A percentile compares a stretch with the other conserved stretches of the same genome.
These are phyloP conservation scores for Mycena maculata DNA, from an alignment of 768 basidiomycete genomes.

Conservation along the genomic window DNA sequence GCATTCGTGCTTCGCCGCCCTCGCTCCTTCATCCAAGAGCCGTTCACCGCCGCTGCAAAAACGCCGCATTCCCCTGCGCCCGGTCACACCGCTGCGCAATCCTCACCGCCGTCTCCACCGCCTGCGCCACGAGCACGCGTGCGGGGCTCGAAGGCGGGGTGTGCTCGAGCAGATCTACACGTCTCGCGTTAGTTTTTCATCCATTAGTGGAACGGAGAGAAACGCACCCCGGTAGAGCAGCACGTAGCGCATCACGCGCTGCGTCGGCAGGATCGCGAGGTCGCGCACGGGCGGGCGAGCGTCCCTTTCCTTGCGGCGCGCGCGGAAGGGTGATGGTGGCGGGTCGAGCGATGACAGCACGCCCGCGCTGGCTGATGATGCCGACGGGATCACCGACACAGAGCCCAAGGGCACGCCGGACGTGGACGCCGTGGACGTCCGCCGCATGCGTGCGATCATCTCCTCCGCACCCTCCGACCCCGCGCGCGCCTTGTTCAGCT, in stretches of 20 bases:
- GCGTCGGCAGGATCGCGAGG: conserved; percentile 73
- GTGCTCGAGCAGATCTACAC: conserved; percentile 64
- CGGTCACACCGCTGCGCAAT: conserved; percentile 71
- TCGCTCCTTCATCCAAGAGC: no score
- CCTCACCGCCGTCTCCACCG: conserved; percentile 65
- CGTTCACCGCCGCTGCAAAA: conserved; percentile 34
- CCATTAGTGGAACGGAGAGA: neutral
- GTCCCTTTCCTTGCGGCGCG: neutral
- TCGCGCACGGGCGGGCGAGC: conserved; percentile 58
- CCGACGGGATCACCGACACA: neutral
- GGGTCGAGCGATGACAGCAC: neutral
- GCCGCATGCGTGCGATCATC: neutral
- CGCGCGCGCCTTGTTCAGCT: conserved; percentile 27
- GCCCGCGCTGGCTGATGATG: neutral
- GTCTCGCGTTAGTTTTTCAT: neutral
- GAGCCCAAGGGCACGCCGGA: no score
- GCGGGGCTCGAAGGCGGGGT: conserved; percentile 67
- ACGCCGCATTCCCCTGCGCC: conserved; percentile 64
- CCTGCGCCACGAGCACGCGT: conserved; percentile 64
- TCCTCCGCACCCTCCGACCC: conserved; percentile 1
- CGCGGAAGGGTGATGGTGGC: neutral
- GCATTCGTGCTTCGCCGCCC: neutral
- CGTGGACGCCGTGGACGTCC: neutral
- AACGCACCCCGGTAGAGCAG: conserved; percentile 67
- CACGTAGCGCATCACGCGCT: conserved; percentile 76